Conservation (phyloP, 257 asterid species). For the Cruciata laevipes region DNA sequence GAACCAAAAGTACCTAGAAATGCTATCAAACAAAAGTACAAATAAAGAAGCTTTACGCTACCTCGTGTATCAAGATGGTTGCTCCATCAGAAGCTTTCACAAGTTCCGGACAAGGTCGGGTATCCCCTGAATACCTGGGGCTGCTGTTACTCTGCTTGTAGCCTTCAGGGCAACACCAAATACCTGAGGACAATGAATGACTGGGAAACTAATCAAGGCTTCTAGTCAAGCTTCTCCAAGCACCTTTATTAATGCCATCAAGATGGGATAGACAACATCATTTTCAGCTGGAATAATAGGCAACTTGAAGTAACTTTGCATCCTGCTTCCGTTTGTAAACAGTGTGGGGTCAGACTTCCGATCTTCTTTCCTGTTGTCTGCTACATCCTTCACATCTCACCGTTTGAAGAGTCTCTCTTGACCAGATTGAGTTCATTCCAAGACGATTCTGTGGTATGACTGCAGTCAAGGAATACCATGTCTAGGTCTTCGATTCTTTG, state of each 20-base stretch:
- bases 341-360: slow-evolving; percentile 26
- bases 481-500: slow-evolving; percentile 89
- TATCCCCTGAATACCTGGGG: slow-evolving; percentile 90
- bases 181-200: slow-evolving; percentile 83
- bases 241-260: slow-evolving; percentile 40
- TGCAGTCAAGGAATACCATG: slow-evolving; percentile 87
- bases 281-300: slow-evolving; percentile 42
- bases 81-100: slow-evolving; percentile 69
- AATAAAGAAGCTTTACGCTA: slow-evolving; percentile 8
- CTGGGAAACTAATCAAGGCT: slow-evolving; percentile 66
- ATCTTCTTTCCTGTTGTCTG: slow-evolving; percentile 11
- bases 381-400: slow-evolving; percentile 18
- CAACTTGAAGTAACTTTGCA: slow-evolving; percentile 67
- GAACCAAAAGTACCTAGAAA: background rate
- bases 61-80: slow-evolving; percentile 89
- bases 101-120: slow-evolving; percentile 89
- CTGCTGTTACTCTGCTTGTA: slow-evolving; percentile 39
- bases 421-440: slow-evolving; percentile 21
- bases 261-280: slow-evolving; percentile 28
- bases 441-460: slow-evolving; percentile 56
- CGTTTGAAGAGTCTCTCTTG: slow-evolving; percentile 2
- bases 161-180: slow-evolving; percentile 68
- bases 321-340: slow-evolving; percentile 57
- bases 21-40: background rate
- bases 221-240: slow-evolving; percentile 68